phyloP scores from a whole-genome alignment of 495 filamentous ascomycete species.

The Friedmanniomyces simplex region DNA sequence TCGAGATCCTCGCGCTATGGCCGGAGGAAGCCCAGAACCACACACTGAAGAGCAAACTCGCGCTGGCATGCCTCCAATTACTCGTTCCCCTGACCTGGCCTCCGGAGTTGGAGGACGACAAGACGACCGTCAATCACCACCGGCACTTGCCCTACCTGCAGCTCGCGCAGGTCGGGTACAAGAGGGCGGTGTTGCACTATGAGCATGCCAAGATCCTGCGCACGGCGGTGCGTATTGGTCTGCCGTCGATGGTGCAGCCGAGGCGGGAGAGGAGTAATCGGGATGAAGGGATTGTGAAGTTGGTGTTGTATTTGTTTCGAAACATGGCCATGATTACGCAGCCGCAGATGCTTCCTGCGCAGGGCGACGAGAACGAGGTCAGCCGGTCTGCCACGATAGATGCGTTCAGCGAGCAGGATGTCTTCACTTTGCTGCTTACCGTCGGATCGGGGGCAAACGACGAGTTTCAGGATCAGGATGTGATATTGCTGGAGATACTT shows the following conservation, averaged over 20 bases:
- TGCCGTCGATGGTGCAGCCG: conserved; percentile 77
- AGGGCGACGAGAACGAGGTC: conserved; percentile 78
- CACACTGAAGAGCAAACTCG: conserved; percentile 65
- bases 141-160: conserved; percentile 81
- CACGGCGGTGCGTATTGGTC: conserved; percentile 63
- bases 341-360: conserved; percentile 45
- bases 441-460: conserved; percentile 84
- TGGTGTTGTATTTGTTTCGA: conserved; percentile 77
- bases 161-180: conserved; percentile 79
- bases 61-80: conserved; percentile 80
- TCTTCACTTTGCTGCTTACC: conserved; percentile 71
- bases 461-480: conserved; percentile 82
- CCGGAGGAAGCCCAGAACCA: conserved; percentile 53
- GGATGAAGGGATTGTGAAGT: conserved; percentile 88
- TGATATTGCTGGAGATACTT: conserved; percentile 74
- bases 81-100: conserved; percentile 95
- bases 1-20: conserved; percentile 82
- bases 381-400: conserved; percentile 80
- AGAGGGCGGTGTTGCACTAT: conserved; percentile 73
- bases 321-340: conserved; percentile 79
- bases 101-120: conserved; percentile 60
- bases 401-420: conserved; percentile 80
- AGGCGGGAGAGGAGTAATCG: conserved; percentile 63
- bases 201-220: conserved; percentile 65
- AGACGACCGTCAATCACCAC: conserved; percentile 88